A percentile compares a stretch with the other conserved stretches of the same genome.
Evolutionary conservation across 495 filamentous ascomycete species (phyloP).

Genomic region (Aspergillus coremiiformis): DNA sequence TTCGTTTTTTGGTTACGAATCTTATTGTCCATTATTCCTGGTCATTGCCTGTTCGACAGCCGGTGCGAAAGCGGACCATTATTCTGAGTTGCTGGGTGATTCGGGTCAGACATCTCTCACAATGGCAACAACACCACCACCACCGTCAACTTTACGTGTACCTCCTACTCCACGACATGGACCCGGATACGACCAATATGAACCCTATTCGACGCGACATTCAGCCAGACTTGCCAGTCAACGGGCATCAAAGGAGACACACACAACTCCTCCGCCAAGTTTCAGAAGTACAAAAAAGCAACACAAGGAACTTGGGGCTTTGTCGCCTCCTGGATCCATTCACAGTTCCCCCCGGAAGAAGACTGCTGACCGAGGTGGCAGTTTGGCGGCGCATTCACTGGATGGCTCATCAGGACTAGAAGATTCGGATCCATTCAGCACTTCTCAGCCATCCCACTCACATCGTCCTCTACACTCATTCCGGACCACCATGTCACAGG

Average conservation of each 20-base stretch:
- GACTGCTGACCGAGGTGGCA: conserved; percentile 14
- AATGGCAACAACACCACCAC: conserved; percentile 63
- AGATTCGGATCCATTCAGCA: conserved; percentile 17
- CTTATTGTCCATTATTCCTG: not conserved
- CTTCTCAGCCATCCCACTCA: conserved; percentile 9
- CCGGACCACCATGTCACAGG: conserved; percentile 26
- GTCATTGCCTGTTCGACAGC: not conserved
- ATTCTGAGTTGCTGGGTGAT: not conserved
- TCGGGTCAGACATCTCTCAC: conserved; percentile 7
- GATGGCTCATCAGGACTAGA: conserved; percentile 7
- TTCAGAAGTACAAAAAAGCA: conserved; percentile 19
- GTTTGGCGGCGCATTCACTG: conserved; percentile 13
- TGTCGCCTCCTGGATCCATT: conserved; percentile 35
- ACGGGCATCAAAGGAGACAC: conserved; percentile 23
- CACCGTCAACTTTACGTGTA: conserved; percentile 50
- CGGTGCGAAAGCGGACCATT: not conserved
- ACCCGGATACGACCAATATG: conserved; percentile 57
- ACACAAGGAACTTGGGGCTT: conserved; percentile 11
- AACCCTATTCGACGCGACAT: conserved; percentile 53
- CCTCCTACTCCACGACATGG: conserved; percentile 71
- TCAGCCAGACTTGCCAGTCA: conserved; percentile 43
- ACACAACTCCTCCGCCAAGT: conserved; percentile 34
- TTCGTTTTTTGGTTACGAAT: not conserved
- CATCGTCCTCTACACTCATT: conserved; percentile 13
- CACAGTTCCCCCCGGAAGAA: conserved; percentile 48